Evolutionary conservation across 2,329 filamentous ascomycete genomes (phyloP).

Genomic region (Magnaporthales sp.): DNA sequence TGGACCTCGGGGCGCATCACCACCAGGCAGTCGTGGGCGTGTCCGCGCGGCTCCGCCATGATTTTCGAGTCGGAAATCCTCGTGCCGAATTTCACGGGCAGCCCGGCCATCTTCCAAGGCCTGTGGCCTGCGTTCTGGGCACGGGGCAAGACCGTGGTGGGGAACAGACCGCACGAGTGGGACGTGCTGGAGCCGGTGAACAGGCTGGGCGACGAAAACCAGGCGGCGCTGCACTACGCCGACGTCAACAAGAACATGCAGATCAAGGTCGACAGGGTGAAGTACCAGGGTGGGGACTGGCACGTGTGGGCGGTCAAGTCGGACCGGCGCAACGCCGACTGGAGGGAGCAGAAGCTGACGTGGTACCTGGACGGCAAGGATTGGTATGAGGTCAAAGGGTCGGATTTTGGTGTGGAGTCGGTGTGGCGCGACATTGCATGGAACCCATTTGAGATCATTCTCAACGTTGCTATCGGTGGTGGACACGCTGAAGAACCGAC

Average conservation of each 20-base stretch:
- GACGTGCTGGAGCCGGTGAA: constrained; percentile 50
- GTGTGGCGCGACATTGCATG: constrained; percentile 39
- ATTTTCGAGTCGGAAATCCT: constrained; percentile 37
- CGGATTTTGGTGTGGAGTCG: constrained; percentile 28
- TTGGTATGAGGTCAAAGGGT: constrained; percentile 33
- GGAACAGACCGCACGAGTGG: constrained; percentile 41
- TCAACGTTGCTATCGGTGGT: constrained; percentile 46
- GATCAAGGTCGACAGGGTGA: neutral
- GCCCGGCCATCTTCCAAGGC: constrained; percentile 22
- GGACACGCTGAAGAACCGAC: constrained; percentile 37
- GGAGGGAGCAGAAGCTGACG: constrained; percentile 34
- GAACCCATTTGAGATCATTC: constrained; percentile 36
- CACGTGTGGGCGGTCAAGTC: constrained; percentile 40
- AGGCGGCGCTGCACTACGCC: constrained; percentile 33
- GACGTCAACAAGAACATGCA: constrained; percentile 16
- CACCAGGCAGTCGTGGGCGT: constrained; percentile 36
- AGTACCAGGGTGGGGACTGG: constrained; percentile 32
- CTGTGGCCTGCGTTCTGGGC: constrained; percentile 54
- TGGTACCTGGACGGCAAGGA: constrained; percentile 34
- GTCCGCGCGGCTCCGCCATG: constrained; percentile 33
- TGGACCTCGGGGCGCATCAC: constrained; percentile 51
- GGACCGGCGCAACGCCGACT: constrained; percentile 33
- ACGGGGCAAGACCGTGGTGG: constrained; percentile 38
- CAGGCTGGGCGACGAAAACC: constrained; percentile 21
- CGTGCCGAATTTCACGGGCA: constrained; percentile 24